Evolutionary conservation across 345 rosid genomes (phyloP), one percentile per base, ranked within the genome.

Genomic region (Syzygium jambos): DNA sequence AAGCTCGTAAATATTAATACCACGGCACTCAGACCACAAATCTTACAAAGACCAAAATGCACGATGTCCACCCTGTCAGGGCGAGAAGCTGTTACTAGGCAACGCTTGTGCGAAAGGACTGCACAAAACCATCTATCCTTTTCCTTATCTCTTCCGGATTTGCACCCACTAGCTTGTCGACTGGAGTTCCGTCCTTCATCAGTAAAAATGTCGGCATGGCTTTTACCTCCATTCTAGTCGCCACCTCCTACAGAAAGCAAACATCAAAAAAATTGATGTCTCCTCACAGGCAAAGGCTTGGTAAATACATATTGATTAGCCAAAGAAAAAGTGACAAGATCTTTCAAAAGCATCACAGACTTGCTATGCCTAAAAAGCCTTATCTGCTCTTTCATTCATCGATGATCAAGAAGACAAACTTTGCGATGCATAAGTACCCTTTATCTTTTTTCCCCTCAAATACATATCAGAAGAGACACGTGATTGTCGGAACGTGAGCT

Each of bases 161-260:
- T 7, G 98, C 99, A 21, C 99, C 99, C 51, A 98, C 98, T 23
- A 96, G 80, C 92, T 93, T 98, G 93, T 96, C 98, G 19, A 90
- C 93, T 11, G 54, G 83, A 86, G 88, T 90, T 86, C 98, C 96
- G 85, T 91, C 95, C 89, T 88, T 96, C 94, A 95, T 91, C 92
- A 95, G 89, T 90, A 94, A 30, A 91, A 96, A 96, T 22, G 99
- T 95, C 2, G 99, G 98, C 99, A 98, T 98, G n/a, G 99, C 99
- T 90, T 94, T 96, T 30, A 95, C 90, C 86, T 93, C 95, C 94
- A 95, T 86, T 86, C 89, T 92, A 41, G 88, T 84, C 8, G 99
- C 98, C 85, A 96, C 98, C 85, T 94, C 99, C 99, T 96, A 88
- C 41, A 43, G 77, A 54, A 55, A 51, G 87, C 77, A 88, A 90